Base-by-base conservation (phyloP, 805 yeast species). In the Kluyveromyces nonfermentans region DNA sequence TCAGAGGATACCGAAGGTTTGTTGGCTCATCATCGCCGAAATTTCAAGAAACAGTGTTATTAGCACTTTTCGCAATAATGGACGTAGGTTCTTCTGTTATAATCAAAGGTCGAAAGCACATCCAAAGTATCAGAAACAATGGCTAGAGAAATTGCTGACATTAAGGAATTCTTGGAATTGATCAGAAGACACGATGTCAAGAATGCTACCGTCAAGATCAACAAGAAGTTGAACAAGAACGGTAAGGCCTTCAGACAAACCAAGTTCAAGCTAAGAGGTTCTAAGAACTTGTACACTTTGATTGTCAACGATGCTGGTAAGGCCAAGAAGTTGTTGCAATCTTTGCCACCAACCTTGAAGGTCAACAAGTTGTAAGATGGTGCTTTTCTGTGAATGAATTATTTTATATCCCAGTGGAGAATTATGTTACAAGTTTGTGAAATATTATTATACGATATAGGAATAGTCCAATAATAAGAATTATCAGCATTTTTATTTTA, bases 191-290 rank as follows among this genome's bases (percentile, higher is more conserved):
- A 88, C 66, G 97, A 89, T 80, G 87, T 93, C 69, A 79, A 79
- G 74, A 73, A 83, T 55, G 96, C 95, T 64, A 81, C 89, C 69
- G 85, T 93, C 79, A 93, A 93, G 83, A 80, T 82, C 76, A 87
- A 87, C 87, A 72, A 77, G 69, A 82, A 83, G 74, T 62, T 82
- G 66, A 81, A 80, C 76, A 77, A 83, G 60, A 74, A 74, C 71
- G 94, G 93, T 72, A 83, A 83, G 78, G 74, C 75, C 59, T 77
- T 77, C 81, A 83, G 84, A 75, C 93, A 85, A 75, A 88, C 96
- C 77, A 93, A 93, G 77, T 93, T 93, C 89, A 93, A 93, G 85
- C 86, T 93, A 67, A 88, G 97, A 81, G 96, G 97, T 72, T 66
- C 96, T 55, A 87, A 78, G 72, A 72, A 85, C 78, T 81, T 87